Conservation (phyloP, 306 rosid genomes). For the Neltuma alba region DNA sequence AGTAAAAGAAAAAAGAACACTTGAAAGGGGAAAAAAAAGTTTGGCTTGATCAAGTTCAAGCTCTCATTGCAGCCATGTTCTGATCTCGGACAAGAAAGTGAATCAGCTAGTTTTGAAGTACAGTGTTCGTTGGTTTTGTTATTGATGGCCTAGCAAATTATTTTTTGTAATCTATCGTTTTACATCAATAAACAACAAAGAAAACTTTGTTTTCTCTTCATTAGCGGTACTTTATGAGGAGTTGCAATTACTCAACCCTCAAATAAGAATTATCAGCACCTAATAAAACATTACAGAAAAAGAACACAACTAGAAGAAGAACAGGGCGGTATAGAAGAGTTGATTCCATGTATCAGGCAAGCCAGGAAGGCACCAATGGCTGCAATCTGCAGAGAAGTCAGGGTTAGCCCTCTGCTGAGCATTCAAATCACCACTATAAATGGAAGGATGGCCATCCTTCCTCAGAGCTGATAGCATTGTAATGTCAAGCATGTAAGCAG, state of each 20-base stretch:
- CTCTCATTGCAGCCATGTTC: neutral
- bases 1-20: neutral
- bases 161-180: neutral
- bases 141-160: neutral
- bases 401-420: slow-evolving; percentile 82
- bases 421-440: slow-evolving; percentile 83
- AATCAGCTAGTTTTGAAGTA: neutral
- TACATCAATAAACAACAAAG: slow-evolving; percentile 9
- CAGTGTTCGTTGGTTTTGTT: neutral
- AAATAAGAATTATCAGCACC: slow-evolving; percentile 36
- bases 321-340: slow-evolving; percentile 66
- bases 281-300: neutral
- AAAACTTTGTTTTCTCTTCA: slow-evolving; percentile 21
- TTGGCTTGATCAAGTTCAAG: neutral
- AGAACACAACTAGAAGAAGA: slow-evolving; percentile 48
- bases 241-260: slow-evolving; percentile 36
- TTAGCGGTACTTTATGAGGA: slow-evolving; percentile 42
- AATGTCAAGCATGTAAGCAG: slow-evolving; percentile 74
- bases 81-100: neutral
- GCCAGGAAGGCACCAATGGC: slow-evolving; percentile 99
- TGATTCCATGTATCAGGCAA: slow-evolving; percentile 95
- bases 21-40: neutral
- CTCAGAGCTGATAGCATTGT: slow-evolving; percentile 78
- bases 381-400: slow-evolving; percentile 74
- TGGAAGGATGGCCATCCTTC: slow-evolving; percentile 89